Base-by-base conservation (phyloP, 768 basidiomycete genomes). In the Brasilioporus rufonigricans region DNA sequence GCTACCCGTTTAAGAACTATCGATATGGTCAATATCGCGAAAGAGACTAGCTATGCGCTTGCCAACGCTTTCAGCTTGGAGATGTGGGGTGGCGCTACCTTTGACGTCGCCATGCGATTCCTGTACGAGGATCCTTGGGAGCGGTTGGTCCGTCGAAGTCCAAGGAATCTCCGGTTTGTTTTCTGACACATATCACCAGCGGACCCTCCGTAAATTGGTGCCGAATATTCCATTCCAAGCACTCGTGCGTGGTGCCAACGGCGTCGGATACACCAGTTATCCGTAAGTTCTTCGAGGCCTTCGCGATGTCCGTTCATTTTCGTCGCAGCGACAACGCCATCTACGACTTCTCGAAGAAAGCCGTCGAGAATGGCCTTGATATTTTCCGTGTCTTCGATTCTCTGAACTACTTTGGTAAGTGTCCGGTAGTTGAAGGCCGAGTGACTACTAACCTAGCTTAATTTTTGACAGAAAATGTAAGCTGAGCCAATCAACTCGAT, bases 121-220 rank as follows among this genome's bases (percentile, higher is more conserved):
- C 74, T 99, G 70, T 98, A 99, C 70, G 97, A 99, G 71, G 97
- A 99, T 73, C 97, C 97, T 62, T 99, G 97, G 97, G 97, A 98
- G 71, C 86, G 97, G 61, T 76, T 99, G 74, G 91, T 92, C 61
- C 47, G 85, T 73, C 21, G 18, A 50, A 26, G 24, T 39, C 5
- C 47, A 31, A 57, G 14, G 12, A 43, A 14, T n/a, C 48, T 21
- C 24, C 36, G 18, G 10, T 32, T 53, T 49, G 32, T 36, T 39
- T 49, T 32, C 56, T 67, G 50, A 66, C 51, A 32, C 49, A 21
- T 35, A 16, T 39, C 19, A 63, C 6, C 44, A 93, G 90, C 86
- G 97, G 60, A 87, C 89, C 16, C 83, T 99, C 53, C 85, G 97
- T 60, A 93, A 93, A 73, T 80, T 98, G 55, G 97, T 99, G 2